Evolutionary conservation across 164 flowering plant species (phyloP).

Genomic region (Vitis labrusca): DNA sequence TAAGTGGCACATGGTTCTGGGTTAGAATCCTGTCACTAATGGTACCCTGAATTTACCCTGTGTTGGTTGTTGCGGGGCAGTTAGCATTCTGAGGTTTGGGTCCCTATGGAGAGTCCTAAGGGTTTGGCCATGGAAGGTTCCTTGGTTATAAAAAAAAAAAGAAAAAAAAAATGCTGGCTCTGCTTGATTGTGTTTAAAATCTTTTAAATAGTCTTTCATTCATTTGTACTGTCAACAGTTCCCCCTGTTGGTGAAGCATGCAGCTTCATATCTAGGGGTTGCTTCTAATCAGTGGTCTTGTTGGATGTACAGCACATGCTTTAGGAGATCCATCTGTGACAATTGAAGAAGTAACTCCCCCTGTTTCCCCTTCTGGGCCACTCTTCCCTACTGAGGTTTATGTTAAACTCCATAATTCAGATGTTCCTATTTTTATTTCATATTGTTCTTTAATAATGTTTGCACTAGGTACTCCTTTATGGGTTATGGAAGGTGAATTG

Average conservation of each 20-base stretch:
- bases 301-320: conserved; percentile 63
- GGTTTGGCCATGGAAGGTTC: too few relatives aligned
- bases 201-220: neutral
- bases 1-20: too few relatives aligned
- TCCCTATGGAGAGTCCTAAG: too few relatives aligned
- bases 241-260: neutral
- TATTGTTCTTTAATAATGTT: neutral
- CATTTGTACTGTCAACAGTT: neutral
- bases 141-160: too few relatives aligned
- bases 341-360: conserved; percentile 83
- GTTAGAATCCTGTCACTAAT: too few relatives aligned
- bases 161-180: too few relatives aligned
- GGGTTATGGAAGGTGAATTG: conserved; percentile 18
- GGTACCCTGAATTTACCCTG: too few relatives aligned
- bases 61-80: too few relatives aligned
- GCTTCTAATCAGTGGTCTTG: conserved; percentile 3
- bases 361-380: conserved; percentile 60
- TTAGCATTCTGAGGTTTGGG: too few relatives aligned
- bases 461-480: too few relatives aligned
- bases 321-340: conserved; percentile 83
- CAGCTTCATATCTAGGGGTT: neutral
- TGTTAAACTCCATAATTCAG: neutral
- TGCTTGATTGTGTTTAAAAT: too few relatives aligned
- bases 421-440: neutral
- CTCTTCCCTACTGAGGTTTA: conserved; percentile 84